Evolutionary conservation across 768 basidiomycete species (phyloP), one percentile per base, ranked within the genome.

Genomic region (Rhizopogon rudus): DNA sequence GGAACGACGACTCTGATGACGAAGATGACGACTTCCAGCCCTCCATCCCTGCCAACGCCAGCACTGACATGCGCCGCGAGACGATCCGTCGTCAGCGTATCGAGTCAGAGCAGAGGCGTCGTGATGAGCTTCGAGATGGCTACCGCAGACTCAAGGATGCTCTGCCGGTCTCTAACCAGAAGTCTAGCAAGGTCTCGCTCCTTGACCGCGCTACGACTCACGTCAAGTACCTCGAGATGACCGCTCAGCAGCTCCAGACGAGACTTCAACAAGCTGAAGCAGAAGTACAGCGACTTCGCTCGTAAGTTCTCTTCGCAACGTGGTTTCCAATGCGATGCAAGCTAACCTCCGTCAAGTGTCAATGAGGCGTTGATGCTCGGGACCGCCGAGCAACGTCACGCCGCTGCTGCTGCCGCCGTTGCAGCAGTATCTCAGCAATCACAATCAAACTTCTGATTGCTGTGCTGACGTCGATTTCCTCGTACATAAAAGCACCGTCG

Each of bases 91-190:
- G 85, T 68, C 91, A 93, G 76, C 89, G 91, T 73, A 93, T 93
- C 76, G 91, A 93, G 78, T 92, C 91, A 25, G 91, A 93, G 77
- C 90, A 95, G 78, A 79, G 92, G 61, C 82, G 93, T 62, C 84
- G 93, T 40, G 92, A 95, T 64, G 93, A 96, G 73, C 88, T 96
- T 67, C 80, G 93, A 54, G 93, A 96, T 55, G 93, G 91, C 57
- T 96, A 95, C 73, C 83, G 86, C 63, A 82, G 88, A 56, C 85
- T 96, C 75, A 93, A 92, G 82, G 88, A 92, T 64, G 87, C 86
- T 54, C 85, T 96, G 63, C 93, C 93, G 29, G 79, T 86, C 57
- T 89, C 87, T 45, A 93, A 92, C 77, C 91, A 94, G 80, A 91
- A 93, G 79, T 86, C 90, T 9, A 91, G 88, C 81, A 96, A 96